Base-by-base conservation (phyloP, 2,329 filamentous ascomycete species). In the Hypoxylon sp. region DNA sequence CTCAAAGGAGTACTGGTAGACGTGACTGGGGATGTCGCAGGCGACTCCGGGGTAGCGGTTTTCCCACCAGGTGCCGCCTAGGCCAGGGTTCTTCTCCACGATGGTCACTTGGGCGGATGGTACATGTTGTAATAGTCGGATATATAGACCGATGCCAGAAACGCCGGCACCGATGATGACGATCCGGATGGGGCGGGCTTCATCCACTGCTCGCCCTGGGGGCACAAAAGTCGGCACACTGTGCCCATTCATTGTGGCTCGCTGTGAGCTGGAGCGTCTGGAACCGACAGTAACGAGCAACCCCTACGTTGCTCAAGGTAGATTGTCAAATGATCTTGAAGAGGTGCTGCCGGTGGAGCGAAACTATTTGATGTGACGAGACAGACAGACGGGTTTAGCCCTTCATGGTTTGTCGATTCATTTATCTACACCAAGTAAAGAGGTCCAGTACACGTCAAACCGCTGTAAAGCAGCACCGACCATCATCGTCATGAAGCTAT, bases 51-150 rank as follows among this genome's bases (percentile, higher is more conserved):
- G 62, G 22, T 65, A 65, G 1, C 57, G 19, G 44, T 65, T 65
- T 50, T 65, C 62, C 17, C 43, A 58, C 62, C 62, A 65, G 1
- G 62, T 65, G 13, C 62, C 62, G 1, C 57, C 52, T 8, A 65
- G 13, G 1, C 30, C 3, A 6, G 56, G 51, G 24, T 64, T 64
- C 30, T 60, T 64, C 1, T 64, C 17, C 30, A 34, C 30, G 10
- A 34, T 34, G 30, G 30, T 34, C 30, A 34, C 30, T 4, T 34
- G 30, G 30, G 30, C 30, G 30, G 7, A 11, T 34, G 30, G 30
- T 8, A 34, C 30, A 13, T 34, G 7, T 13, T 34, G 30, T 34
- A 34, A 34, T 34, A 34, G 30, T 34, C 30, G 30, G 30, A 34
- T 34, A 34, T 34, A 34, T 11, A 34, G 30, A 34, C 30, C 30